A percentile compares a stretch with the other conserved stretches of the same genome.
phyloP scores from a whole-genome alignment of 331 rosid genomes.

The Stylosanthes scabra region DNA sequence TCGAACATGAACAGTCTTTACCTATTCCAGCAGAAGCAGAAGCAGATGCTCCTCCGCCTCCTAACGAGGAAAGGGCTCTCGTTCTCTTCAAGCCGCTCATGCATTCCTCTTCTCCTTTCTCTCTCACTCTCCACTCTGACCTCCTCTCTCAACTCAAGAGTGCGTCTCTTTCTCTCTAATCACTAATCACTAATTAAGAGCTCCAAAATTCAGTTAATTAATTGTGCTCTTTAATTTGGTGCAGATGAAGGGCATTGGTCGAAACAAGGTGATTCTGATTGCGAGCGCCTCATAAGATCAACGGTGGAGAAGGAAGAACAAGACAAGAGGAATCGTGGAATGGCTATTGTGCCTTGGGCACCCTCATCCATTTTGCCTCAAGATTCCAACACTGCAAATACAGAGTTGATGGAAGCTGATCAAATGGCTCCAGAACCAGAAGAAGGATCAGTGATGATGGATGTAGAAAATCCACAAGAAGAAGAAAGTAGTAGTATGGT shows the following conservation, averaged over 20 bases:
- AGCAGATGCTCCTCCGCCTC: conserved; percentile 24
- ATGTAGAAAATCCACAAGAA: conserved; percentile 57
- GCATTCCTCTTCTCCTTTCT: conserved; percentile 46
- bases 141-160: conserved; percentile 63
- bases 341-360: conserved; percentile 84
- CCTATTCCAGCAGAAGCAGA: conserved; percentile 9
- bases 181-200: too few relatives aligned
- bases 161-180: neutral
- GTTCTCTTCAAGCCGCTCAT: conserved; percentile 66
- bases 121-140: conserved; percentile 56
- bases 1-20: conserved; percentile 47
- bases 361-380: conserved; percentile 29
- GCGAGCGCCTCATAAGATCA: conserved; percentile 7
- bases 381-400: neutral
- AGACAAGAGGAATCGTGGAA: conserved; percentile 29
- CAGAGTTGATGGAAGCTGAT: conserved; percentile 59
- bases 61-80: conserved; percentile 69
- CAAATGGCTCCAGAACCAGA: conserved; percentile 48
- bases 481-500: neutral
- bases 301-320: conserved; percentile 29
- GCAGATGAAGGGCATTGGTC: conserved; percentile 59
- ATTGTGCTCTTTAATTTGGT: neutral
- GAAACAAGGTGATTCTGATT: conserved; percentile 25
- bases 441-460: conserved; percentile 55
- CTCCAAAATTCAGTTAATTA: neutral